Evolutionary conservation across 2,329 filamentous ascomycete species (phyloP).

Genomic region (Penicillium sclerotiorum): DNA sequence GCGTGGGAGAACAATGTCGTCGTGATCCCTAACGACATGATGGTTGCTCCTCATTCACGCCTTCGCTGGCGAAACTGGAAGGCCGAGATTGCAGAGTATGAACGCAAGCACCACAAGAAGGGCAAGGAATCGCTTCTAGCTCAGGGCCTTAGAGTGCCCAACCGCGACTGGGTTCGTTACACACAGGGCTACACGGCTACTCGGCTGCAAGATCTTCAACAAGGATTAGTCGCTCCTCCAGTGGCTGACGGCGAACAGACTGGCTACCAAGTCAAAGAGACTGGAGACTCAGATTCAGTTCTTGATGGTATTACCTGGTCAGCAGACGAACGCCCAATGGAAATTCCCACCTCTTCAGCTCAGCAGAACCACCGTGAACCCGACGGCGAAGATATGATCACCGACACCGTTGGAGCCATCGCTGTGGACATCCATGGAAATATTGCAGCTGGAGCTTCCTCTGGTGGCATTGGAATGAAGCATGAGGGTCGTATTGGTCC

Average conservation of each 20-base stretch:
- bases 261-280: no score
- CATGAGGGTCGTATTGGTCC: slow-evolving; percentile 88
- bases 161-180: no score
- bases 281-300: no score
- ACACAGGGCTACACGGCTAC: no score
- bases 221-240: no score
- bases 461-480: slow-evolving; percentile 98
- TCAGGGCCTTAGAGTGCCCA: no score
- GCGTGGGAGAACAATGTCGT: slow-evolving; percentile 76
- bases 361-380: not conserved
- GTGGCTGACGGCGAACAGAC: no score
- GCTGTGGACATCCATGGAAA: slow-evolving; percentile 82
- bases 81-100: slow-evolving; percentile 40
- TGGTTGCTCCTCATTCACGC: slow-evolving; percentile 78
- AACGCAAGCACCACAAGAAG: slow-evolving; percentile 50
- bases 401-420: slow-evolving; percentile 94
- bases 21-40: slow-evolving; percentile 70
- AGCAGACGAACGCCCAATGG: no score
- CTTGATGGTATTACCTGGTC: no score
- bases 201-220: no score
- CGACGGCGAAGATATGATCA: slow-evolving; percentile 64
- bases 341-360: not conserved
- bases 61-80: slow-evolving; percentile 81
- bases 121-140: no score
- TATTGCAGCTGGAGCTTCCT: slow-evolving; percentile 93